A percentile compares a stretch with the other conserved stretches of the same genome.
Evolutionary conservation across 805 yeast species (phyloP).

Genomic region (Metschnikowia similis): DNA sequence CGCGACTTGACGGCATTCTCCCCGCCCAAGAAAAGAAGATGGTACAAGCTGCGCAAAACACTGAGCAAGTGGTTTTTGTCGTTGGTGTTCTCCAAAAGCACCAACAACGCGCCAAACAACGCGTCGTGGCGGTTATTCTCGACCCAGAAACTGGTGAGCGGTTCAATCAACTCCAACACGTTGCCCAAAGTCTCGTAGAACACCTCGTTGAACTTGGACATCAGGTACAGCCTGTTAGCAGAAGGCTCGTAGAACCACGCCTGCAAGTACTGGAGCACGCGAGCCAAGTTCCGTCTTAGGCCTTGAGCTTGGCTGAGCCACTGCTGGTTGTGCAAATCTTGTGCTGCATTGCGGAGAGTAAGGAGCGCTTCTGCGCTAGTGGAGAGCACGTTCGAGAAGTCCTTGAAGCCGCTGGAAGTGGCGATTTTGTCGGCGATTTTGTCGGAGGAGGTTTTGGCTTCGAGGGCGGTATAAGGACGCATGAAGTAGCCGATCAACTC

Average conservation of each 20-base stretch:
- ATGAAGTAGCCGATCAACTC: slow-evolving; percentile 36
- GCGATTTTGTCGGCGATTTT: slow-evolving; percentile 13
- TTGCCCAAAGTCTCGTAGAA: slow-evolving; percentile 61
- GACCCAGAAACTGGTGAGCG: slow-evolving; percentile 75
- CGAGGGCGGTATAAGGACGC: slow-evolving; percentile 25
- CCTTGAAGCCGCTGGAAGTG: not conserved
- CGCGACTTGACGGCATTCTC: slow-evolving; percentile 11
- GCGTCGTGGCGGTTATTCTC: slow-evolving; percentile 71
- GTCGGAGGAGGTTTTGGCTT: slow-evolving; percentile 9
- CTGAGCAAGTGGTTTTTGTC: slow-evolving; percentile 72
- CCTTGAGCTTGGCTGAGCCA: slow-evolving; percentile 54
- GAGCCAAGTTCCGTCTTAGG: slow-evolving; percentile 45
- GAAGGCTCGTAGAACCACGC: slow-evolving; percentile 24
- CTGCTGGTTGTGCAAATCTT: slow-evolving; percentile 80
- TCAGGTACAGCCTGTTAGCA: slow-evolving; percentile 10
- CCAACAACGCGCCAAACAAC: slow-evolving; percentile 53
- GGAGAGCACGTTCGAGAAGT: slow-evolving; percentile 21
- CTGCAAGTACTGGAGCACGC: slow-evolving; percentile 39
- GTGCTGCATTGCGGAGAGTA: slow-evolving; percentile 74
- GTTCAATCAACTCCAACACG: slow-evolving; percentile 76
- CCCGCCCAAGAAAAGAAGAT: slow-evolving; percentile 54
- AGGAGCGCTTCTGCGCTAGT: slow-evolving; percentile 48
- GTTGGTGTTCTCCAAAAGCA: slow-evolving; percentile 45
- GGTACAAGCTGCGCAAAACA: slow-evolving; percentile 69
- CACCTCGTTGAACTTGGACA: slow-evolving; percentile 24